Percentiles rank a stretch among this genome's conserved stretches.
These are phyloP conservation scores for Pezicula rhizophila DNA, from an alignment of 2,329 filamentous ascomycete genomes.

Conservation along the genomic window DNA sequence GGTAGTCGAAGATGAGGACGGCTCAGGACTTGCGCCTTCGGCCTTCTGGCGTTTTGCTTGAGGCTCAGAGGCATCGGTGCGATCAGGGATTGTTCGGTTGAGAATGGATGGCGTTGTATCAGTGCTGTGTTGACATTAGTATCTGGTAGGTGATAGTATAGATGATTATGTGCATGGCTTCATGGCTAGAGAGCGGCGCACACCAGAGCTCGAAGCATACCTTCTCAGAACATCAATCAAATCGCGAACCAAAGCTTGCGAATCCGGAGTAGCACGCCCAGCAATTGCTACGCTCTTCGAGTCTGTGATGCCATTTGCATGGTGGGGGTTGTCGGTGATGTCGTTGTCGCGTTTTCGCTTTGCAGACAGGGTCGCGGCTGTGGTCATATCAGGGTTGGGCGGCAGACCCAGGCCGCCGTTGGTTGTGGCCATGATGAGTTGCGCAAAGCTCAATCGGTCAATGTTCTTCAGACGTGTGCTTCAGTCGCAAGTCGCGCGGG, in stretches of 20 bases:
- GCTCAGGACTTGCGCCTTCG: slow-evolving; percentile 30
- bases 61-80: slow-evolving; percentile 42
- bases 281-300: slow-evolving; percentile 13
- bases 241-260: slow-evolving; percentile 33
- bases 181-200: neutral
- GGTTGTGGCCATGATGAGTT: slow-evolving; percentile 24
- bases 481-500: slow-evolving; percentile 16
- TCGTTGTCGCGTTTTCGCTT: slow-evolving; percentile 54
- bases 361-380: slow-evolving; percentile 29
- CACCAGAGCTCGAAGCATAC: slow-evolving; percentile 29
- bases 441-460: slow-evolving; percentile 7
- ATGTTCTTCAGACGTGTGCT: slow-evolving; percentile 6
- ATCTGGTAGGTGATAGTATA: slow-evolving; percentile 8
- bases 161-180: slow-evolving; percentile 5
- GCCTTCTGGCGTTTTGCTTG: slow-evolving; percentile 56
- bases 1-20: slow-evolving; percentile 31
- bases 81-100: slow-evolving; percentile 43
- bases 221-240: slow-evolving; percentile 37
- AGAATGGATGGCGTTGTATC: slow-evolving; percentile 50
- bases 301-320: slow-evolving; percentile 19
- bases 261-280: slow-evolving; percentile 22
- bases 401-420: slow-evolving; percentile 37
- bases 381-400: slow-evolving; percentile 20
- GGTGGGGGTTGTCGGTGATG: slow-evolving; percentile 31
- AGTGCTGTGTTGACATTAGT: slow-evolving; percentile 36